Base-by-base conservation (phyloP, 2,329 filamentous ascomycete species). In the Penicillium sp. region DNA sequence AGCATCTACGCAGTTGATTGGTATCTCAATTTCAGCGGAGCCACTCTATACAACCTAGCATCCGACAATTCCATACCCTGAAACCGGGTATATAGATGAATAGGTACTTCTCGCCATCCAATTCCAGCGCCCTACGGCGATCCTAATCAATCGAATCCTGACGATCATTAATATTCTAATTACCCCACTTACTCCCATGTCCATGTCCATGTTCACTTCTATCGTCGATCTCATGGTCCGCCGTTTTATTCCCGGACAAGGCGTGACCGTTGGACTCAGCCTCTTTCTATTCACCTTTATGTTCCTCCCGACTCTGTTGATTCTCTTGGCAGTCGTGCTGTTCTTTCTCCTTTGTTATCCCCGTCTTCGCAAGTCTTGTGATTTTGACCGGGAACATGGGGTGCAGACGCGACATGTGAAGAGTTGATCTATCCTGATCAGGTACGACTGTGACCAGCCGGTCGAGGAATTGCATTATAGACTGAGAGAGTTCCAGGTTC, bases 231-330 rank as follows among this genome's bases (percentile, higher is more conserved):
- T 51, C 31, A 59, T 62, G 56, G 51, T 48, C 14, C 54, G 55
- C 22, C 54, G 50, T 11, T 39, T 60, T 14, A 45, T 59, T 23
- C 52, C 42, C 26, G 51, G 50, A 13, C 56, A 58, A 18, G 50
- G 49, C 31, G 22, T 52, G 27, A 54, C 56, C 22, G 43, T 62
- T 16, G 59, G 58, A 11, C 28, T 62, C 23, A 62, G 58, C 17
- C 9, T 60, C 1, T 44, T 62, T 13, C 49, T 62, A 10, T 62
- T 62, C 16, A 54, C 51, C 9, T 62, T 62, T 28, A 58, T 60
- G 52, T 56, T 62, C n/a, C 35, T 62, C 4, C 60, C 60, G 4
- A 62, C 60, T 1, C 45, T 62, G 16, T 37, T 62, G 5, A 45
- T 61, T 6, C 42, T 62, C 2, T 32, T 60, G 12, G 59, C 55